Evolutionary conservation across 768 basidiomycete genomes (phyloP).

Genomic region (Amanita thiersii): DNA sequence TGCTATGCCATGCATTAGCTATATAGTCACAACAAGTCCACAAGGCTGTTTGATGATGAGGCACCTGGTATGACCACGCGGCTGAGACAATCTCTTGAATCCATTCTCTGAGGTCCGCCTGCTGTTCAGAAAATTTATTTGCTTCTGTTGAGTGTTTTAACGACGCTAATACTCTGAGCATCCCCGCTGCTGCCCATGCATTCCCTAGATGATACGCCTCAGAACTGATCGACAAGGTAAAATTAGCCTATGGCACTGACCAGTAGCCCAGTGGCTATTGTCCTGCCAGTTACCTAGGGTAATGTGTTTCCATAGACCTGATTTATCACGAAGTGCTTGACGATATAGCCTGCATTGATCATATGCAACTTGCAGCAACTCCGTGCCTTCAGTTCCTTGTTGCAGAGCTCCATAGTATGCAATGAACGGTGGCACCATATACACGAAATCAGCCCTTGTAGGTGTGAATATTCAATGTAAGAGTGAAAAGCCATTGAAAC

Average conservation of each 20-base stretch:
- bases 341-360: constrained; percentile 52
- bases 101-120: constrained; percentile 40
- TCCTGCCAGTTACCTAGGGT: constrained; percentile 37
- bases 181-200: constrained; percentile 62
- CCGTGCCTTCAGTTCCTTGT: constrained; percentile 23
- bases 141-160: constrained; percentile 37
- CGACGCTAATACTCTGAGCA: constrained; percentile 50
- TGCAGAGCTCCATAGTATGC: constrained; percentile 54
- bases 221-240: not conserved
- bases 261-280: constrained; percentile 49
- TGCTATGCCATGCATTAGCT: constrained; percentile 18
- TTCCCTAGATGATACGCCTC: constrained; percentile 31
- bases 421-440: constrained; percentile 60
- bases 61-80: constrained; percentile 39
- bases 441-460: constrained; percentile 49
- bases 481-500: constrained; percentile 2
- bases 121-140: constrained; percentile 26
- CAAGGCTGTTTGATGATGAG: too few relatives aligned
- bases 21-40: not conserved
- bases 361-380: constrained; percentile 41
- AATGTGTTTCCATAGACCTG: constrained; percentile 51
- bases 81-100: constrained; percentile 41
- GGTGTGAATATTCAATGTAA: not conserved
- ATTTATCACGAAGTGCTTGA: constrained; percentile 36
- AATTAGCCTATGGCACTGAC: constrained; percentile 17